Evolutionary conservation across 2,329 filamentous ascomycete species (phyloP), one percentile per base, ranked within the genome.

Genomic region (Neonectria coccinea): DNA sequence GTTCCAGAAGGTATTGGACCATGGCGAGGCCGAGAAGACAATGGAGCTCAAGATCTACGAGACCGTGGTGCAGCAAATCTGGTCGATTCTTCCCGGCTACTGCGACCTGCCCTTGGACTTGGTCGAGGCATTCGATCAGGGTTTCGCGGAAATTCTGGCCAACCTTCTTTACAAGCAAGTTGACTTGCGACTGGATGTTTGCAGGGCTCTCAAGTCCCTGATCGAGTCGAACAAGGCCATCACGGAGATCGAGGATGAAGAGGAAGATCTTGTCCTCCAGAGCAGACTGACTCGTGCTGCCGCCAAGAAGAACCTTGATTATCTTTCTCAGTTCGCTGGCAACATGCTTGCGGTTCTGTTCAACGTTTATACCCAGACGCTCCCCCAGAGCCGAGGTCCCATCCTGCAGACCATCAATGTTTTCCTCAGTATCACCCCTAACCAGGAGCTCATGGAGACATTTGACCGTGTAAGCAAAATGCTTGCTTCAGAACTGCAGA

Each of bases 1-100:
- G 84, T 97, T 95, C 78, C 93, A 98, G 77, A 89, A 88, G 69
- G 92, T 98, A 5, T 83, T 97, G 51, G 91, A 97, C 66, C 92
- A 97, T 73, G 92, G 92, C 14, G 83, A 88, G 22, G 89, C 88
- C 14, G 92, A 95, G 75, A 97, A 97, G 84, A 96, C 93, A 0
- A 94, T 97, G 86, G 94, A 98, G 78, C 88, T 96, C 76, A 99
- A 99, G 84, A 97, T 99, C 64, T 99, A 96, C 77, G 95, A 99
- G 81, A 98, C 96, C 0, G 84, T 99, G 5, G 93, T 99, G 9
- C 92, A 97, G 71, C 96, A 99, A 76, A 94, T 95, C 45, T 99
- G 96, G 96, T 93, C 93, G 1, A 91, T 92, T 56, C 85, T 99
- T 16, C 95, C 96, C 0, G 96, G 96, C 1, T 99, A 97, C 81